These are phyloP conservation scores for Albifimbria verrucaria DNA, from an alignment of 2,329 filamentous ascomycete species.

Conservation along the genomic window DNA sequence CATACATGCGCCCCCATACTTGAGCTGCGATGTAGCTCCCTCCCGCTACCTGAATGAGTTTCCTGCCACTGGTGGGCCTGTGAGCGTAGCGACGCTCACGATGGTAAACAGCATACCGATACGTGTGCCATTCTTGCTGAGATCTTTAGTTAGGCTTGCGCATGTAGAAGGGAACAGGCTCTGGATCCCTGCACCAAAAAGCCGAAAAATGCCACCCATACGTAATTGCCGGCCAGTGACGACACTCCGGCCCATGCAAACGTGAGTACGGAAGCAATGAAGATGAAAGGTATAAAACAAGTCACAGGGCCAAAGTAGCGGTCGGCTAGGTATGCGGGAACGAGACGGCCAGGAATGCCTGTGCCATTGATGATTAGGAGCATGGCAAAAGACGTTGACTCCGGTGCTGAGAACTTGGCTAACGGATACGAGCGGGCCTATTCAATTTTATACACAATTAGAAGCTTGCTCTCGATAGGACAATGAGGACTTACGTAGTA, in stretches of 20 bases:
- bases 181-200: constrained; percentile 60
- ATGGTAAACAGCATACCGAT: constrained; percentile 61
- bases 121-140: constrained; percentile 50
- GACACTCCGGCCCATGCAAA: constrained; percentile 52
- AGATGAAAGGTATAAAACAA: constrained; percentile 47
- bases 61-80: constrained; percentile 54
- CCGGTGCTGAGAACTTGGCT: constrained; percentile 41
- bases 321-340: constrained; percentile 55
- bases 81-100: constrained; percentile 50
- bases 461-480: too few relatives aligned
- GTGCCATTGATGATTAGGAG: constrained; percentile 58
- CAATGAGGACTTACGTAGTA: constrained; percentile 33
- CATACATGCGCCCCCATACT: constrained; percentile 42
- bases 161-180: constrained; percentile 58
- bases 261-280: constrained; percentile 43
- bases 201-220: constrained; percentile 62
- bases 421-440: constrained; percentile 36
- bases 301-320: constrained; percentile 52
- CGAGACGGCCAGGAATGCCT: constrained; percentile 51
- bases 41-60: constrained; percentile 39
- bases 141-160: constrained; percentile 46
- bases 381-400: constrained; percentile 51
- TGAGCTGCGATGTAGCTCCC: constrained; percentile 49
- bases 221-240: constrained; percentile 38
- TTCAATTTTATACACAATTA: not conserved